Evolutionary conservation across 345 rosid species (phyloP).

Genomic region (Pelargonium nanum): DNA sequence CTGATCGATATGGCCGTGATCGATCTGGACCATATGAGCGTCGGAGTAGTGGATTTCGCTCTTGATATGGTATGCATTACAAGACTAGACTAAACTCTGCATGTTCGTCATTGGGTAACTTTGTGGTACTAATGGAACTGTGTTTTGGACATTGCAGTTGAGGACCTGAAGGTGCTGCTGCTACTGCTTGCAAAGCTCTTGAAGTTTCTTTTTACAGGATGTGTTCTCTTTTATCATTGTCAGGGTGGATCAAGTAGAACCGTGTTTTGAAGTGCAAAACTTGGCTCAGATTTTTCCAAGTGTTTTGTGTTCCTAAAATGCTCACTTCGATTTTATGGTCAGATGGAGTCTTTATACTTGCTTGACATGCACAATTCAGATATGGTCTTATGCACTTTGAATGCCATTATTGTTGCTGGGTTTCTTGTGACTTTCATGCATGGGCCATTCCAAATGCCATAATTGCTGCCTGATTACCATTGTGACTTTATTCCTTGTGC

Average conservation of each 20-base stretch:
- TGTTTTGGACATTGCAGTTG: constrained; percentile 5
- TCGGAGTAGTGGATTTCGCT: constrained; percentile 43
- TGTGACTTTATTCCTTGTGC: constrained; percentile 13
- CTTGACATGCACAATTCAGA: constrained; percentile 26
- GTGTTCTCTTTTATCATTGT: constrained; percentile 18
- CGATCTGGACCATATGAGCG: constrained; percentile 80
- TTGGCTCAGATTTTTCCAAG: constrained; percentile 23
- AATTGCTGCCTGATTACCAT: constrained; percentile 14
- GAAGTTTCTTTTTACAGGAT: constrained; percentile 19
- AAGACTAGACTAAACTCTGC: background rate
- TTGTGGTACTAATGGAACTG: constrained; percentile 8
- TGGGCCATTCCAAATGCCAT: too few species aligned
- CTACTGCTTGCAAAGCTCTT: constrained; percentile 10
- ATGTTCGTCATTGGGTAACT: too few species aligned
- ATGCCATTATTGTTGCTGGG: constrained; percentile 26
- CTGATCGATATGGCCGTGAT: constrained; percentile 67
- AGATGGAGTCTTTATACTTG: constrained; percentile 22
- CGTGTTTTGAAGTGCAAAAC: constrained; percentile 23
- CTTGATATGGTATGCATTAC: constrained; percentile 26
- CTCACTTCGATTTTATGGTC: constrained; percentile 30
- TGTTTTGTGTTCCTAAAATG: constrained; percentile 30
- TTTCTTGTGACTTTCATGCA: constrained; percentile 15
- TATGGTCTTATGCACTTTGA: constrained; percentile 31
- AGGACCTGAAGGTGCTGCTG: constrained; percentile 15
- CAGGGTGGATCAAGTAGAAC: constrained; percentile 21